Base-by-base conservation (phyloP, 1,284 basidiomycete genomes). In the Cerrena zonata region DNA sequence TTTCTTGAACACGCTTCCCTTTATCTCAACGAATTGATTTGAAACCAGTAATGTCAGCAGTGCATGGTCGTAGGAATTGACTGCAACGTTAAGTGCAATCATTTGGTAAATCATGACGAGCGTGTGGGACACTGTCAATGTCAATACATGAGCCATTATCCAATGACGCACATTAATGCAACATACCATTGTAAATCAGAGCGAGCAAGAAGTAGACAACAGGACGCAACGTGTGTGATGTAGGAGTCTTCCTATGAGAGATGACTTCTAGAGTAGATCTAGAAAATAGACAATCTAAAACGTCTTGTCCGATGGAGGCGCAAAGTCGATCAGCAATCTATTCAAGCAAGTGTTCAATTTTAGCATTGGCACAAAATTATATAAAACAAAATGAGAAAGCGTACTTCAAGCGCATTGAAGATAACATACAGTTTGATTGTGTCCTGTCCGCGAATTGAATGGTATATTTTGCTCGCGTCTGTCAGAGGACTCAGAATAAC, bases 21-120 rank as follows among this genome's bases (percentile, higher is more conserved):
- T 99, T 72, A 99, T 99, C 71, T 99, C 96, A 44, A 99, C 95
- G 64, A 99, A 99, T 66, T 99, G 96, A 66, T 99, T 99, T 41
- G 93, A 97, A 40, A 99, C 84, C 4, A 99, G 77, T 0, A 99
- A 79, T 0, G 95, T 97, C 27, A 99, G 77, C 12, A 99, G 81
- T 1, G 94, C 89, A 64, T 99, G 91, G 68, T 98, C 95, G 69
- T 96, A 99, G 15, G 94, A 95, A 69, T 99, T 99, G 67, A 99
- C 91, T 3, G 96, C 95, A 23, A 99, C 95, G 58, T 99, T 99
- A 53, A 99, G 78, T 1, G 94, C 84, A 48, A 97, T 91, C 47
- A 98, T 79, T 69, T 98, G 94, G 66, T 98, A 99, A 53, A 98
- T 85, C 78, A 98, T 92, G 43, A 99, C 89, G n/a, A 98, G 75